A percentile compares a stretch with the other conserved stretches of the same genome.
Evolutionary conservation across 768 basidiomycete genomes (phyloP).

Genomic region (Suillus subaureus): DNA sequence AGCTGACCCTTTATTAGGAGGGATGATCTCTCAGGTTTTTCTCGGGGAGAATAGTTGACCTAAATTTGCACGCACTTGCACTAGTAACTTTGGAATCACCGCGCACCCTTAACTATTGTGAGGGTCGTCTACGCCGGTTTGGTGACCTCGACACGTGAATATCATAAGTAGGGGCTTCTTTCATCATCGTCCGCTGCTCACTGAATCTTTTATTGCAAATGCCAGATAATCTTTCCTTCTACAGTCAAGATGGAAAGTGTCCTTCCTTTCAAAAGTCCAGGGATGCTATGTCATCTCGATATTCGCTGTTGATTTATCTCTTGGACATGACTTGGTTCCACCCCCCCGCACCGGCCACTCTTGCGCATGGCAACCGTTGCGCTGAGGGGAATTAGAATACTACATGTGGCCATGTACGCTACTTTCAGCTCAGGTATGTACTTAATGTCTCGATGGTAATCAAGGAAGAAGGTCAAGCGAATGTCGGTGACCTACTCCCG

Average conservation of each 20-base stretch:
- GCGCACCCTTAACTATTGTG: neutral
- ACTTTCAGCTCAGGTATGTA: neutral
- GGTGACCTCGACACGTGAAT: neutral
- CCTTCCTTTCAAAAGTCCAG: too few species aligned
- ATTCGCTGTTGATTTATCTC: neutral
- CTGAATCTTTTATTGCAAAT: neutral
- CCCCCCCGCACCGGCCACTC: too few species aligned
- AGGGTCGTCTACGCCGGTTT: neutral
- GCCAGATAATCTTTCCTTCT: neutral
- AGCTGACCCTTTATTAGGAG: neutral
- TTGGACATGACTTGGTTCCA: neutral
- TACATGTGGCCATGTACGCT: neutral
- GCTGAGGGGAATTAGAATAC: neutral
- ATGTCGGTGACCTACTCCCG: neutral
- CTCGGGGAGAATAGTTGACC: neutral
- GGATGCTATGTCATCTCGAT: too few species aligned
- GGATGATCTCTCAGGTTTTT: neutral
- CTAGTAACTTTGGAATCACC: neutral
- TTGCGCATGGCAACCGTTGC: neutral
- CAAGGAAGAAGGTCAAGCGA: too few species aligned
- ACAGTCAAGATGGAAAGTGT: neutral
- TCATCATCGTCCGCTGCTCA: neutral
- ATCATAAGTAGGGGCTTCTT: neutral
- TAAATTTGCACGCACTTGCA: neutral
- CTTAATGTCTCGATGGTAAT: neutral